Base-by-base conservation (phyloP, 768 basidiomycete species). In the Russula abietina region DNA sequence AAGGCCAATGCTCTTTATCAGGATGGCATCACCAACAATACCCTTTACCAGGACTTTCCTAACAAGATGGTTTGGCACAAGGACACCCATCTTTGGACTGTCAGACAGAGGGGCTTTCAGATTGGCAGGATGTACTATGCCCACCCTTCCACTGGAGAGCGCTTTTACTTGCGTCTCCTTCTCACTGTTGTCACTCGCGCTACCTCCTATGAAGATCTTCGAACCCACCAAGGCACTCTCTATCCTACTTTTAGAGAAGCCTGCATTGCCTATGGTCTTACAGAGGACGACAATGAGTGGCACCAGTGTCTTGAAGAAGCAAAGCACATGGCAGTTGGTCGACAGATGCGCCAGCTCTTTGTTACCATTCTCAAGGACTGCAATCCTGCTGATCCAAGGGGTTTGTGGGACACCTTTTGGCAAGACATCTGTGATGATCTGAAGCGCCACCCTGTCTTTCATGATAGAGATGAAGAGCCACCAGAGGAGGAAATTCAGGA, bases 201-300 rank as follows among this genome's bases (percentile, higher is more conserved):
- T 5, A 30, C 28, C 28, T 30, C 28, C 5, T 30, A 30, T 30
- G 28, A 30, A 30, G 28, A 30, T 30, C 28, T 30, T 30, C 28
- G 28, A 2, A 30, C 28, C 28, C 28, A 30, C 5, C 28, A 30
- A 30, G 28, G 28, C 28, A 30, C 5, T 30, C 10, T 12, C 1
- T 66, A 72, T 70, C 56, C 64, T 0, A 75, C 75, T 1, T 82
- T 77, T 54, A 68, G 71, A 36, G 75, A 73, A 0, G 79, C 80
- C 2, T 83, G 81, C 58, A n/a, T 71, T 17, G 73, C 73, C 24
- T 53, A 57, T 7, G 80, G 78, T 1, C 73, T 83, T 0, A 70
- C 83, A 4, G 73, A 72, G 41, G 75, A 81, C 74, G 71, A 77
- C 49, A 69, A 74, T 43, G 81, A 82, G 62, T 72, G 79, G 54